Conservation (phyloP, 1,139 yeast species). For the Taphrina flavorubra region DNA sequence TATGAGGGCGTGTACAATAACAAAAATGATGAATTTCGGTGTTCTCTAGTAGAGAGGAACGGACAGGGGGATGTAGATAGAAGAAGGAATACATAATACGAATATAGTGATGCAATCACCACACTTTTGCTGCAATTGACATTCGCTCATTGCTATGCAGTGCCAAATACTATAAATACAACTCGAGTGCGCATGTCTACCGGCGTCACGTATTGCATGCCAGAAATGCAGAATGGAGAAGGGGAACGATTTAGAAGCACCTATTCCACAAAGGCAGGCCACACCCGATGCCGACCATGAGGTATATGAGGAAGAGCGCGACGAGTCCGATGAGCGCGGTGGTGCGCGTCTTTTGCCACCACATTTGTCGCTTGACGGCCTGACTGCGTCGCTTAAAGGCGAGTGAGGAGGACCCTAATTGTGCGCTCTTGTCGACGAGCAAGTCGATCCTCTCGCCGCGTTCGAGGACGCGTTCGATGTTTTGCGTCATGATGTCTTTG, state of each 20-base stretch:
- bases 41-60: not conserved
- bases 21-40: not conserved
- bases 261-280: constrained; percentile 35
- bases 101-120: not conserved
- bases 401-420: constrained; percentile 69
- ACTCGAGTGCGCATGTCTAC: too few species aligned
- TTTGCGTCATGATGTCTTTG: constrained; percentile 53
- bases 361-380: constrained; percentile 65
- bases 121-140: not conserved
- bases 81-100: not conserved
- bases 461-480: constrained; percentile 61
- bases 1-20: not conserved
- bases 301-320: constrained; percentile 26
- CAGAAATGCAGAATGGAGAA: not conserved
- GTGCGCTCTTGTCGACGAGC: constrained; percentile 80
- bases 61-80: constrained; percentile 4
- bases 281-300: constrained; percentile 34
- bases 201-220: too few species aligned
- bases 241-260: constrained; percentile 16
- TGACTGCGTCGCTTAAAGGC: constrained; percentile 76
- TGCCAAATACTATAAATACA: not conserved
- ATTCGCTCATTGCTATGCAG: not conserved
- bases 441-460: constrained; percentile 80
- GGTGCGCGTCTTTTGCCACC: constrained; percentile 65
- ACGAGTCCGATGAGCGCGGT: constrained; percentile 34